Evolutionary conservation across 768 basidiomycete species (phyloP).

Genomic region (Boletus rex-veris): DNA sequence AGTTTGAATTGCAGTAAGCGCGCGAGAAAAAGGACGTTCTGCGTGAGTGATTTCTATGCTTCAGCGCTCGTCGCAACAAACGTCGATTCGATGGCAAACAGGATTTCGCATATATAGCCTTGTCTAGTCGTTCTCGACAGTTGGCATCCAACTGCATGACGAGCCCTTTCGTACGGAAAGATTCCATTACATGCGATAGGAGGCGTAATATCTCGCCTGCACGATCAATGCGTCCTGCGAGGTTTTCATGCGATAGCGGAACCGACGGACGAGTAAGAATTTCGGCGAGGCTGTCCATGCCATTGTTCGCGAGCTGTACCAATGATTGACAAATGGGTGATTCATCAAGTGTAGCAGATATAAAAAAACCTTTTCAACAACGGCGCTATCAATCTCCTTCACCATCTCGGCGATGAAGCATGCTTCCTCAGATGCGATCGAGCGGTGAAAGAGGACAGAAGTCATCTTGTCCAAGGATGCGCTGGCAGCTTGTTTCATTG

Average conservation of each 20-base stretch:
- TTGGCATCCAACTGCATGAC: constrained; percentile 45
- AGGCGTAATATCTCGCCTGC: too few species aligned
- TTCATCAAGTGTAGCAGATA: neutral
- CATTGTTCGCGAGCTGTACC: constrained; percentile 69
- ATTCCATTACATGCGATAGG: constrained; percentile 49
- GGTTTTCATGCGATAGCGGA: constrained; percentile 21
- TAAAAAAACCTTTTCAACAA: constrained; percentile 60
- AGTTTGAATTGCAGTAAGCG: constrained; percentile 73
- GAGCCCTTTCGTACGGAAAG: constrained; percentile 49
- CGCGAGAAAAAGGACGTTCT: constrained; percentile 53
- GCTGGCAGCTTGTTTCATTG: constrained; percentile 48
- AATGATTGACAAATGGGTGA: neutral
- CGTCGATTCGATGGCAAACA: constrained; percentile 40
- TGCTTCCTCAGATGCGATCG: constrained; percentile 74
- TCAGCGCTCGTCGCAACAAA: constrained; percentile 26
- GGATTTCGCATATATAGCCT: constrained; percentile 44
- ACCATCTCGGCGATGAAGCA: constrained; percentile 81
- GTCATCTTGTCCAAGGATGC: constrained; percentile 64
- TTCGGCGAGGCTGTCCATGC: constrained; percentile 61
- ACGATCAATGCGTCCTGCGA: too few species aligned
- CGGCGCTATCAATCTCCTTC: constrained; percentile 58
- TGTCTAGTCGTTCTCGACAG: constrained; percentile 55
- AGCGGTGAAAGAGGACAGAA: constrained; percentile 64
- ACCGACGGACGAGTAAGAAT: constrained; percentile 40
- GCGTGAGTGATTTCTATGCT: constrained; percentile 30